Evolutionary conservation across 768 basidiomycete species (phyloP).

Genomic region (Tricholomella constricta): DNA sequence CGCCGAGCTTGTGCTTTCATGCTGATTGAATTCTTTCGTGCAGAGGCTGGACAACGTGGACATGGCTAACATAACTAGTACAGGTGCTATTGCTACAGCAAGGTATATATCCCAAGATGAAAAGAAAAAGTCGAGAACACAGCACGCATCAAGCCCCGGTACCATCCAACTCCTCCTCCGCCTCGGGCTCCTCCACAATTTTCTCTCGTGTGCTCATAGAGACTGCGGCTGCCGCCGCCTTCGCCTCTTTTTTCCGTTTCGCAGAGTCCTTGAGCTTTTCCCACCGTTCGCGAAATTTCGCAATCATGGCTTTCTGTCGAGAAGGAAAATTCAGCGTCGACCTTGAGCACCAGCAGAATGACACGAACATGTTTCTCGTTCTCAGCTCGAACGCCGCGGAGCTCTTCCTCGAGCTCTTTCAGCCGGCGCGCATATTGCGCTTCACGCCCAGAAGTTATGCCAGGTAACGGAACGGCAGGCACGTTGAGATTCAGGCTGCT

Average conservation of each 20-base stretch:
- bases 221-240: slow-evolving; percentile 51
- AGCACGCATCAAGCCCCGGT: slow-evolving; percentile 20
- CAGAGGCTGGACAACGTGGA: background rate
- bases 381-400: slow-evolving; percentile 60
- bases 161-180: slow-evolving; percentile 49
- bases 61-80: background rate
- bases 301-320: slow-evolving; percentile 77
- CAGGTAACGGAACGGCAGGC: slow-evolving; percentile 50
- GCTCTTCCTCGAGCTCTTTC: slow-evolving; percentile 82
- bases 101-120: slow-evolving; percentile 1
- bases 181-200: slow-evolving; percentile 75
- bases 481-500: slow-evolving; percentile 59
- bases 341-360: slow-evolving; percentile 9
- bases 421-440: slow-evolving; percentile 60
- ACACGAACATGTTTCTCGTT: slow-evolving; percentile 78
- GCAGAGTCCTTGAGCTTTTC: slow-evolving; percentile 88
- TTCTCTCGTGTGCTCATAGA: slow-evolving; percentile 55
- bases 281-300: slow-evolving; percentile 84
- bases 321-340: slow-evolving; percentile 14
- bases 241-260: slow-evolving; percentile 81
- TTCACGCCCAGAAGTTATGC: slow-evolving; percentile 54
- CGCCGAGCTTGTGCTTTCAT: too few species aligned
- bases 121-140: background rate
- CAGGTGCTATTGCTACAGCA: slow-evolving; percentile 10
- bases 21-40: background rate